Base-by-base conservation (phyloP, 352 stramenopile species). In the Phytophthora fragariae region DNA sequence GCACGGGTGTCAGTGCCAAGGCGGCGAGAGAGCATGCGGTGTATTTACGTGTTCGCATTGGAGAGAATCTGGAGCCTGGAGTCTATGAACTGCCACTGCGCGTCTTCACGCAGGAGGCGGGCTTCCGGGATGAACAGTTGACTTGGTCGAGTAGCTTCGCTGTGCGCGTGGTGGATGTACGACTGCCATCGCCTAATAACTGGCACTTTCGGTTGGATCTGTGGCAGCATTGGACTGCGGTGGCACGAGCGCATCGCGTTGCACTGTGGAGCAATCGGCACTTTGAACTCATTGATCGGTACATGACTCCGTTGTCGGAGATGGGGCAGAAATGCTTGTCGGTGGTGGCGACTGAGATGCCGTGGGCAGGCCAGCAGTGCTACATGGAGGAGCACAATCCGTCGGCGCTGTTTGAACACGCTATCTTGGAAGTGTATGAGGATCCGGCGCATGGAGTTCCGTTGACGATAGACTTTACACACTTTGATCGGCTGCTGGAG, bases 301-400 rank as follows among this genome's bases (percentile, higher is more conserved):
- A 94, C 61, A 80, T 93, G 61, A 56, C 61, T 0, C 75, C 69
- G n/a, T 67, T 94, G 9, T 68, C 82, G 0, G 76, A 92, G 72
- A 79, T 92, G 57, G 88, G 88, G 0, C 88, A 94, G 64, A 93
- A 93, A 60, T 91, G 83, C 49, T 59, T 94, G 33, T 91, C 84
- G 14, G 68, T 94, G 41, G 88, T 94, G 1, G 86, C 76, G 6
- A 92, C 88, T 0, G 88, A 94, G 73, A 89, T 92, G 83, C 88
- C 88, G 1, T 94, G 86, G 88, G 80, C 80, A 3, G 88, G 86
- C 10, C 88, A 94, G 73, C 86, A 93, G 62, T 94, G 88, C 68
- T 92, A 94, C 63, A 75, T 80, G 60, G 88, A 93, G 72, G 82
- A 77, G 1, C 72, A 70, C 11, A 92, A 93, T 55, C 80, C 86